Conservation (phyloP, 176 grass and related monocot genomes). For the Tuctoria greenei region DNA sequence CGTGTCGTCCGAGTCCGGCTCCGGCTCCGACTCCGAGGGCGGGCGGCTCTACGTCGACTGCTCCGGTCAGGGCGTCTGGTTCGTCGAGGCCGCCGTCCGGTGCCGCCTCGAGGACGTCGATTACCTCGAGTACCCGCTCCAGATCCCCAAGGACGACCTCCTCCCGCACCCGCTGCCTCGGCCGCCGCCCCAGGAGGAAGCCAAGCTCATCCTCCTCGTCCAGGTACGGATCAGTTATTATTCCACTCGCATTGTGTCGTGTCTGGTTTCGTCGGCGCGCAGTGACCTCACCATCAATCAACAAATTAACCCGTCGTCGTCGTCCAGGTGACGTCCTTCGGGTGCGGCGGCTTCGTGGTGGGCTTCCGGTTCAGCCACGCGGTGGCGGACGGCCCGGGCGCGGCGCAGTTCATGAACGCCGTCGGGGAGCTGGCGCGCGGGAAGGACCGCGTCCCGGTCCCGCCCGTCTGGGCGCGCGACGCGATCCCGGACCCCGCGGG, state of each 20-base stretch:
- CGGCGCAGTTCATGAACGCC: conserved; percentile 80
- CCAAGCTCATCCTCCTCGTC: conserved; percentile 67
- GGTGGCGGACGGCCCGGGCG: conserved; percentile 72
- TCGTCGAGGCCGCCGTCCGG: conserved; percentile 54
- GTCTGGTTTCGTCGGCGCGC: too few species aligned
- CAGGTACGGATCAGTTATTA: conserved; percentile 23
- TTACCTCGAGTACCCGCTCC: conserved; percentile 90
- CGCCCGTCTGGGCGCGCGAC: conserved; percentile 56
- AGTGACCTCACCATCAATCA: too few species aligned
- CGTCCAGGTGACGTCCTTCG: conserved; percentile 75
- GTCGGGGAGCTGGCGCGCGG: conserved; percentile 77
- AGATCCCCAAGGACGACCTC: conserved; percentile 74
- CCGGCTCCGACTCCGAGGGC: neutral
- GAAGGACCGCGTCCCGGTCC: conserved; percentile 3
- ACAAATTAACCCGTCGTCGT: too few species aligned
- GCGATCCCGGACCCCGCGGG: conserved; percentile 51
- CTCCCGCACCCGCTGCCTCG: conserved; percentile 56
- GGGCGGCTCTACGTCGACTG: conserved; percentile 71
- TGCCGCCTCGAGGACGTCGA: conserved; percentile 74
- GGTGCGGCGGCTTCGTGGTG: conserved; percentile 86
- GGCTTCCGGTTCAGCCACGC: conserved; percentile 93
- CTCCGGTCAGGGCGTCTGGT: conserved; percentile 69
- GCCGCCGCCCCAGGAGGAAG: conserved; percentile 42
- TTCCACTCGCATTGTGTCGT: neutral
- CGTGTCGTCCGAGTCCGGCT: neutral